phyloP scores from a whole-genome alignment of 2,329 filamentous ascomycete species.

The Fusarium bulbicola region DNA sequence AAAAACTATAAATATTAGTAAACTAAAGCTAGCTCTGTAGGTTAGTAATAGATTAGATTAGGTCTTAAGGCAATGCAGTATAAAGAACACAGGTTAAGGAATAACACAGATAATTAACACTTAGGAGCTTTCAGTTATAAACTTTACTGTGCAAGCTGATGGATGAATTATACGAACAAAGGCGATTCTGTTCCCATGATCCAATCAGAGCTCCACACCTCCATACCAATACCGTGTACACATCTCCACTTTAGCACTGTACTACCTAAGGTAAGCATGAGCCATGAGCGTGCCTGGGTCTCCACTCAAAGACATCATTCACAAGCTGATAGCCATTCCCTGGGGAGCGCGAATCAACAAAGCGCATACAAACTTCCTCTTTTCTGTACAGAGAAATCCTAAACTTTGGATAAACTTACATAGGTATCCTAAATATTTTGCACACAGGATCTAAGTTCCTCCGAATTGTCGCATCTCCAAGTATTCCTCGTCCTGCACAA shows the following conservation, averaged over 20 bases:
- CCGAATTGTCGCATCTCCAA: background rate
- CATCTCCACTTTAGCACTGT: background rate
- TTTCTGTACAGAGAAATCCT: background rate
- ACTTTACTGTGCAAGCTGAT: background rate
- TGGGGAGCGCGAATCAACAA: background rate
- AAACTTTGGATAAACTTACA: background rate
- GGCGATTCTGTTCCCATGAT: background rate
- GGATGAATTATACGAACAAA: background rate
- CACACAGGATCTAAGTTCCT: background rate
- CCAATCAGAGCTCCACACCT: background rate
- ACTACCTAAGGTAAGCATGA: background rate
- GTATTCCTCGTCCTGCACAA: background rate
- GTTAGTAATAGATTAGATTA: no score
- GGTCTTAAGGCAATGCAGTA: no score
- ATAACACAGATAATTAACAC: no score
- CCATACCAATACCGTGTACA: background rate
- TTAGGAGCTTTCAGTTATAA: no score
- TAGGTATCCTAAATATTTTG: background rate
- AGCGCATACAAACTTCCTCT: background rate
- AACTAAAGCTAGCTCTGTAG: no score
- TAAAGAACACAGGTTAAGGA: no score
- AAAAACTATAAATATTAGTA: no score
- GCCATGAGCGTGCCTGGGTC: background rate
- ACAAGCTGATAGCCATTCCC: slow-evolving; percentile 4
- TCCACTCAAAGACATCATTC: slow-evolving; percentile 1